phyloP scores from a whole-genome alignment of 139 green algal species.

The Coelastrella sp. region DNA sequence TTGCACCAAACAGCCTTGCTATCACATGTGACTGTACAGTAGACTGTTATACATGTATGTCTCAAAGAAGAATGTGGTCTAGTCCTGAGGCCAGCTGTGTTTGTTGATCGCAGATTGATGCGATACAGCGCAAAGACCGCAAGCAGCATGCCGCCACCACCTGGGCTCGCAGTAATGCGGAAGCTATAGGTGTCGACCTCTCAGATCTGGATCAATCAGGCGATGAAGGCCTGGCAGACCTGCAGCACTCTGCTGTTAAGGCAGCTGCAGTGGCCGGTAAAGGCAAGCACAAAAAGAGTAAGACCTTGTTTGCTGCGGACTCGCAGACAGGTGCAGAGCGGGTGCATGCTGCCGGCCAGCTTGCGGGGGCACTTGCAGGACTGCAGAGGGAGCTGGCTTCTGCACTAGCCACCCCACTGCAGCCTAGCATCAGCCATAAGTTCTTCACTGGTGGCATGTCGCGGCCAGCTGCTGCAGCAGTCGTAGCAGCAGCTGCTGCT shows the following conservation, averaged over 20 bases:
- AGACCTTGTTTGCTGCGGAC: background rate
- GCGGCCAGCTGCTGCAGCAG: background rate
- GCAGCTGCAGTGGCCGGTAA: background rate
- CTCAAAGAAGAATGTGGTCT: too few relatives aligned
- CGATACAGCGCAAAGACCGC: constrained; percentile 66
- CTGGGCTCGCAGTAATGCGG: constrained; percentile 70
- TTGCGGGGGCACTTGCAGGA: constrained; percentile 6
- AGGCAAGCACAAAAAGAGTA: background rate
- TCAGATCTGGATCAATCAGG: constrained; percentile 8
- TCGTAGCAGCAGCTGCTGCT: constrained; percentile 10
- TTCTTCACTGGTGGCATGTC: constrained; percentile 45
- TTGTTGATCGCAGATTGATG: constrained; percentile 70
- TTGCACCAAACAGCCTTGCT: too few relatives aligned
- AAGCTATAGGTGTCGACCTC: constrained; percentile 37
- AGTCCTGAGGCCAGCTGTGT: background rate
- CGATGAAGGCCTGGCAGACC: constrained; percentile 12
- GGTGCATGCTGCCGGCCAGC: background rate
- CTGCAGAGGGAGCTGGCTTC: constrained; percentile 41
- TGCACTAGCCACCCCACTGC: constrained; percentile 35
- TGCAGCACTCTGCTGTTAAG: constrained; percentile 7
- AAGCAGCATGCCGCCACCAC: constrained; percentile 72
- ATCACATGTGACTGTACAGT: too few relatives aligned
- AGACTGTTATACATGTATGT: too few relatives aligned
- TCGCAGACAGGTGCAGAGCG: background rate
- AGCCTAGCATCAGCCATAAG: constrained; percentile 40